Evolutionary conservation across 306 rosid species (phyloP), one percentile per base, ranked within the genome.

Genomic region (Prinsepia uniflora): DNA sequence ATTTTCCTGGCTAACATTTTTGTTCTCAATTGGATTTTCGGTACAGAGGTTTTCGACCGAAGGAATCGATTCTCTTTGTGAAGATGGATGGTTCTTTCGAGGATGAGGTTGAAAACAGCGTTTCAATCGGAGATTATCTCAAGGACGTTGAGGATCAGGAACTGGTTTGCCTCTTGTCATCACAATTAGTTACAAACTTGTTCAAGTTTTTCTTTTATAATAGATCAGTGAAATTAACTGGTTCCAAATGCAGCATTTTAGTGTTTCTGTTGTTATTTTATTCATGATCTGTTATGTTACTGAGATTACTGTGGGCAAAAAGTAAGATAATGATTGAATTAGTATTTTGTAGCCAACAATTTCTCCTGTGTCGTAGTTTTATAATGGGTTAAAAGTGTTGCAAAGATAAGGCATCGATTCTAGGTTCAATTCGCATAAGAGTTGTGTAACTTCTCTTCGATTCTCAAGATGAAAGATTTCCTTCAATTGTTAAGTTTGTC

Each of bases 91-190:
- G 56, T 72, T 42, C 81, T 6, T 89, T 86, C 68, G 96, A 82
- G 34, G 96, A 92, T 63, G 98, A 86, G 53, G 81, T 82, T 30
- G 97, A 88, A 58, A 85, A 82, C 57, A 82, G 96, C 1, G 70
- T 89, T 59, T 84, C 99, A 19, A 85, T 95, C 72, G 60, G 79
- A 48, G 99, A 95, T 87, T 95, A 91, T 71, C 88, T 95, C 3
- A 67, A 91, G 63, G 91, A 81, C 69, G 88, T 87, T 43, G 99
- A 95, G 85, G 96, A 95, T 12, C 90, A 83, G 63, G 99, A 95
- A 75, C 88, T 95, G 92, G 99, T 91, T 18, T 30, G 73, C 71
- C 47, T 73, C 75, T 74, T 54, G 41, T 30, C 40, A 6, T 30
- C 11, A 4, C 6, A 45, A 10, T 56, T 59, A 9, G 40, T 67